phyloP scores from a whole-genome alignment of 371 early-diverging fungal species.

The Catenaria anguillulae region DNA sequence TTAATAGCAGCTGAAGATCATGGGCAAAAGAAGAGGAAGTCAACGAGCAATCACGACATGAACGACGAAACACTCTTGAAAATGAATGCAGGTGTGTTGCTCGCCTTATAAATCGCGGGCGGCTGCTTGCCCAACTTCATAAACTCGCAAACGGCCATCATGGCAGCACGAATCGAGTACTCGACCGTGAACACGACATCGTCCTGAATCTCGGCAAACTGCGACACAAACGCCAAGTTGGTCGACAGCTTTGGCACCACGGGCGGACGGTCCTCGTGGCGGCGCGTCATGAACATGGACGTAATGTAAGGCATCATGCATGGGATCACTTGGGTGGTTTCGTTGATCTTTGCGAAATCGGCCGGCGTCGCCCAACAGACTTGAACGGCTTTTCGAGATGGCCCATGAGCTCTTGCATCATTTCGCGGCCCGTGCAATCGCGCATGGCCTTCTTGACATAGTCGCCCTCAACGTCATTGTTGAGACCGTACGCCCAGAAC shows the following conservation, averaged over 20 bases:
- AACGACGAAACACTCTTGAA: background rate
- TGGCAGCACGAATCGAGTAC: conserved; percentile 17
- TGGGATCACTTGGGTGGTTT: conserved; percentile 8
- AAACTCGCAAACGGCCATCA: conserved; percentile 11
- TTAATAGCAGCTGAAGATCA: too few relatives aligned
- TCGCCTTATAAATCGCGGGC: background rate
- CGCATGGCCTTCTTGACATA: conserved; percentile 17
- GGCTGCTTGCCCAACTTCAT: background rate
- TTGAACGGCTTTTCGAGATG: conserved; percentile 8
- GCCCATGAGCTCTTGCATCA: conserved; percentile 11
- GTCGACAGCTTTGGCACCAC: conserved; percentile 11
- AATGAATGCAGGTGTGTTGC: background rate
- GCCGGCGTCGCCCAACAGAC: background rate
- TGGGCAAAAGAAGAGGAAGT: too few relatives aligned
- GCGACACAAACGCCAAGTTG: conserved; percentile 18
- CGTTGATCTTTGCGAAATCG: too few relatives aligned
- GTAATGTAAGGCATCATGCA: conserved; percentile 15
- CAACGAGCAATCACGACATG: background rate
- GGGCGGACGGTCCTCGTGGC: conserved; percentile 13
- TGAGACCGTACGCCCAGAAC: conserved; percentile 15
- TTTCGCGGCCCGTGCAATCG: conserved; percentile 16
- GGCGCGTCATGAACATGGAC: conserved; percentile 14
- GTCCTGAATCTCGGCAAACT: conserved; percentile 15
- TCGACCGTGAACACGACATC: conserved; percentile 19
- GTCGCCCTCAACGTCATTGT: conserved; percentile 12